Evolutionary conservation across 208 protist species (phyloP).

Genomic region (Acanthamoeba lenticulata): DNA sequence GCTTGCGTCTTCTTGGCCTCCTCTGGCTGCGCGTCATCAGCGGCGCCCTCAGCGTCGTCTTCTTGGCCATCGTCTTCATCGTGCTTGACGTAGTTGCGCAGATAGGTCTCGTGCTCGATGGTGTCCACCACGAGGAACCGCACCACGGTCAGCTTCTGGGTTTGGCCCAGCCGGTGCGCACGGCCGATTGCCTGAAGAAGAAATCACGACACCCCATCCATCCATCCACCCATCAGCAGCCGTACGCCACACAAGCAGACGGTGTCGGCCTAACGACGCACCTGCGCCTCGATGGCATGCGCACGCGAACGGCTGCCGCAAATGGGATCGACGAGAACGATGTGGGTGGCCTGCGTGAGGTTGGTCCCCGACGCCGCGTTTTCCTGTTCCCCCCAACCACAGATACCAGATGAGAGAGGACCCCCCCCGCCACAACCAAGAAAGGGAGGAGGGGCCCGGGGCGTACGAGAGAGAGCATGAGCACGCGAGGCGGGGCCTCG

Average conservation of each 20-base stretch:
- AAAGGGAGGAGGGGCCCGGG: background rate
- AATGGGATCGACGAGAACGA: constrained; percentile 73
- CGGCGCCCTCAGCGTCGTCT: background rate
- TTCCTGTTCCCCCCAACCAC: background rate
- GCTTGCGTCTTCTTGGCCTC: too few relatives aligned
- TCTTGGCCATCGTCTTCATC: background rate
- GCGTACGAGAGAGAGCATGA: constrained; percentile 75
- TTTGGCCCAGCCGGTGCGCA: constrained; percentile 19
- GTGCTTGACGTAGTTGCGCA: background rate
- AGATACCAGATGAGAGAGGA: background rate
- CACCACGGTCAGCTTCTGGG: constrained; percentile 36
- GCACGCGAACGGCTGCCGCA: constrained; percentile 52
- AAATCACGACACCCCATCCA: background rate
- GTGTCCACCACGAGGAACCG: constrained; percentile 47
- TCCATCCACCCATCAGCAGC: too few relatives aligned
- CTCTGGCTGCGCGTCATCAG: too few relatives aligned
- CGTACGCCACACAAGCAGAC: too few relatives aligned
- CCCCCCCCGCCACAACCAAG: background rate
- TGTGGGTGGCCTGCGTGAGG: constrained; percentile 72
- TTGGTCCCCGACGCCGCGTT: constrained; percentile 77
- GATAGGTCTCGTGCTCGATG: constrained; percentile 48
- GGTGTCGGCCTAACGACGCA: background rate
- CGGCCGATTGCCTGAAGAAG: background rate
- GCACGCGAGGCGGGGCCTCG: constrained; percentile 46
- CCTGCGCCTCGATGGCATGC: constrained; percentile 66